Evolutionary conservation across 441 rosid genomes (phyloP).

Genomic region (Populus hybrid): DNA sequence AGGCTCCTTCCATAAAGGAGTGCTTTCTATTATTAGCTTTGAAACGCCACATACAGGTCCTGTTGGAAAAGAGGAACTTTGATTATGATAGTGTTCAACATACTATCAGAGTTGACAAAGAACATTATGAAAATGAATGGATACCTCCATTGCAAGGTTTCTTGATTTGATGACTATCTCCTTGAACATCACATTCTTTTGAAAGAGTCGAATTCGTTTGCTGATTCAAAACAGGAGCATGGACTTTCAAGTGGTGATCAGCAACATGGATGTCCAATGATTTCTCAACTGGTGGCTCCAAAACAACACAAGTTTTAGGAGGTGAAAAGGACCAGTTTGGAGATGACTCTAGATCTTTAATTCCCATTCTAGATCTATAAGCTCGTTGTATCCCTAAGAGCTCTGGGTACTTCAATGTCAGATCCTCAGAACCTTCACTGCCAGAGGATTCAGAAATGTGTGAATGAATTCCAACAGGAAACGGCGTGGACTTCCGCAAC

Average conservation of each 20-base stretch:
- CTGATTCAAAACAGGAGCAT: conserved; percentile 18
- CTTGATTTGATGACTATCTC: conserved; percentile 18
- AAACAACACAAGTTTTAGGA: conserved; percentile 71
- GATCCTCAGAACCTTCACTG: conserved; percentile 39
- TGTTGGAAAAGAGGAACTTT: conserved; percentile 17
- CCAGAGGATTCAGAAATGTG: conserved; percentile 51
- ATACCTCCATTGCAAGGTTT: conserved; percentile 26
- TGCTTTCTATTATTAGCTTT: conserved; percentile 35
- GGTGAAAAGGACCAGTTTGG: conserved; percentile 91
- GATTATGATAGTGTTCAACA: background rate
- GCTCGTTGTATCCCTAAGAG: conserved; percentile 55
- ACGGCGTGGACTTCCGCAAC: conserved; percentile 52
- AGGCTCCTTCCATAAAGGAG: conserved; percentile 64
- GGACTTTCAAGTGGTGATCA: conserved; percentile 20
- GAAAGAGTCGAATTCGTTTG: conserved; percentile 21
- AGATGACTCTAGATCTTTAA: conserved; percentile 52
- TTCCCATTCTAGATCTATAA: conserved; percentile 33
- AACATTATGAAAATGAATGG: background rate
- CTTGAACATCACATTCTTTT: conserved; percentile 19
- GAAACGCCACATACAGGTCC: conserved; percentile 24
- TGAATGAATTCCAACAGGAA: conserved; percentile 40
- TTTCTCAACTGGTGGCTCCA: conserved; percentile 59
- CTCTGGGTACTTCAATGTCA: conserved; percentile 65
- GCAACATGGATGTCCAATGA: conserved; percentile 19
- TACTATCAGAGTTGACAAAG: conserved; percentile 6